A percentile compares a stretch with the other conserved stretches of the same genome.
These are phyloP conservation scores for Protomyces gravidus DNA, from an alignment of 1,139 yeast species.

Conservation along the genomic window DNA sequence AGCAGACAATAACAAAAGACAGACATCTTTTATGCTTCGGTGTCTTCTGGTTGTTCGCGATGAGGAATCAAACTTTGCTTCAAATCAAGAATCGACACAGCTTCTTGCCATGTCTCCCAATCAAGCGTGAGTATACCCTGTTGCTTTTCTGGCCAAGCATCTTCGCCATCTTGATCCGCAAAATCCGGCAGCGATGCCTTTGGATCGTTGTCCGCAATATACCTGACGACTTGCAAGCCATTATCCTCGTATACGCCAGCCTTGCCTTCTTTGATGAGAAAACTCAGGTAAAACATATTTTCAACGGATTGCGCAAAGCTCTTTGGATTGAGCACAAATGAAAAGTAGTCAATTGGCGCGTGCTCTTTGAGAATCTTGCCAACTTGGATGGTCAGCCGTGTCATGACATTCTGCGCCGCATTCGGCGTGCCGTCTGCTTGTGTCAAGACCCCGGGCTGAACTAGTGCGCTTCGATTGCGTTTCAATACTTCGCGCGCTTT, in stretches of 20 bases:
- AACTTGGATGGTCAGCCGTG: slow-evolving; percentile 41
- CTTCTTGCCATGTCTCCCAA: slow-evolving; percentile 17
- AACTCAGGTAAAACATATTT: slow-evolving; percentile 75
- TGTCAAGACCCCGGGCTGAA: slow-evolving; percentile 33
- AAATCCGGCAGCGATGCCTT: slow-evolving; percentile 9
- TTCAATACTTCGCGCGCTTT: slow-evolving; percentile 30
- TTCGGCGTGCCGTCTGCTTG: slow-evolving; percentile 41
- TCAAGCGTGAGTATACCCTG: slow-evolving; percentile 26
- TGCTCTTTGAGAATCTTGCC: slow-evolving; percentile 30
- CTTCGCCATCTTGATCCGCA: not conserved
- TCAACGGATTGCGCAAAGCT: slow-evolving; percentile 79
- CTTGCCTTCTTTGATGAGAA: slow-evolving; percentile 68
- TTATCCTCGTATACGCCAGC: slow-evolving; percentile 48
- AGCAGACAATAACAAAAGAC: not conserved
- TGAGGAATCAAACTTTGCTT: slow-evolving; percentile 10
- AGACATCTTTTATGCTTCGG: not conserved
- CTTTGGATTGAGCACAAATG: slow-evolving; percentile 65
- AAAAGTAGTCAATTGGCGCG: slow-evolving; percentile 55
- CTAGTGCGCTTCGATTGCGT: slow-evolving; percentile 19
- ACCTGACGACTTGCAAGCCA: slow-evolving; percentile 46
- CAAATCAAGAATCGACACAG: slow-evolving; percentile 17
- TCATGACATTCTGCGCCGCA: slow-evolving; percentile 57
- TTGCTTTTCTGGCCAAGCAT: slow-evolving; percentile 20
- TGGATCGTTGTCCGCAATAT: slow-evolving; percentile 22
- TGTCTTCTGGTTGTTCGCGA: slow-evolving; percentile 9